Percentiles rank a stretch among this genome's conserved stretches.
Conservation (phyloP, 2,329 filamentous ascomycete species). For the Fusarium sulawesiense region DNA sequence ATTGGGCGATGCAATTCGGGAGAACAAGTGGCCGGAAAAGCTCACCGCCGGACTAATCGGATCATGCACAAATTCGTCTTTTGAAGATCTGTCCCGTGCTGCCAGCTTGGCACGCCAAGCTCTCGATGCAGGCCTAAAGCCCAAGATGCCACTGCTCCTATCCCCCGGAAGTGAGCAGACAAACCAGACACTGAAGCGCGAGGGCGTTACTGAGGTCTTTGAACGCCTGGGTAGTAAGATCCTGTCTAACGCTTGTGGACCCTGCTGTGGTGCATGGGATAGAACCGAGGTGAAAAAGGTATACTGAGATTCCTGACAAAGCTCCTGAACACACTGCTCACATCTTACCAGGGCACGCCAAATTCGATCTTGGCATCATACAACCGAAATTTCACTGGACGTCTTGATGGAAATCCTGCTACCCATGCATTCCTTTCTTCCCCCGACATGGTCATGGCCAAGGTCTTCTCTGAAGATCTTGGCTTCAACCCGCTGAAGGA, state of each 20-base stretch:
- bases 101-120: constrained; percentile 4
- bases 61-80: constrained; percentile 14
- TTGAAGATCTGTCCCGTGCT: constrained; percentile 5
- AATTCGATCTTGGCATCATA: constrained; percentile 73
- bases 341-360: neutral
- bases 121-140: constrained; percentile 5
- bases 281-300: constrained; percentile 9
- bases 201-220: constrained; percentile 1
- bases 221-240: neutral
- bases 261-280: constrained; percentile 59
- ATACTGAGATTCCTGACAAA: neutral
- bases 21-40: constrained; percentile 92
- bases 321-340: accelerated
- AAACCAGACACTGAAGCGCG: constrained; percentile 4
- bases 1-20: constrained; percentile 91
- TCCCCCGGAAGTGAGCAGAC: constrained; percentile 16
- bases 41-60: constrained; percentile 77
- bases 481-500: constrained; percentile 45
- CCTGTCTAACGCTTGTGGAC: constrained; percentile 91
- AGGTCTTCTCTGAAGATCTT: constrained; percentile 6
- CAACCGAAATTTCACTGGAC: constrained; percentile 97
- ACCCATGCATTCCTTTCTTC: constrained; percentile 88
- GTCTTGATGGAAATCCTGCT: constrained; percentile 93
- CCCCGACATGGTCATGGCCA: constrained; percentile 13
- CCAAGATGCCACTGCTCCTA: constrained; percentile 1